Conservation (phyloP, 805 yeast species). For the Pichia nakasei region DNA sequence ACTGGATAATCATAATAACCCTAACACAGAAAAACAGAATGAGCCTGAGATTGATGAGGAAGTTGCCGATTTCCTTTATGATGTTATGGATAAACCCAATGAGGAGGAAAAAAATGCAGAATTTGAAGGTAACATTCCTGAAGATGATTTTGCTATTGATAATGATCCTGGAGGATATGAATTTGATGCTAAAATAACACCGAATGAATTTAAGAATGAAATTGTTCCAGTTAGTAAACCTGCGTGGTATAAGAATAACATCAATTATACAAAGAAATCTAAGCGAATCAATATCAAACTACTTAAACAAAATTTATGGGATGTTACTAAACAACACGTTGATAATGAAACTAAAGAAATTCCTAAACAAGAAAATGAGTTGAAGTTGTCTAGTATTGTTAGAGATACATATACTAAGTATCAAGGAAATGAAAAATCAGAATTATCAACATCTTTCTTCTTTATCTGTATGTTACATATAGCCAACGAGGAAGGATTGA, state of each 20-base stretch:
- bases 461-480: conserved; percentile 77
- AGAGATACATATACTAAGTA: conserved; percentile 35
- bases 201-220: conserved; percentile 1
- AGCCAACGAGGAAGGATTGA: conserved; percentile 77
- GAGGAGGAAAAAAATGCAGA: neutral
- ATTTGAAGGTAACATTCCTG: conserved; percentile 17
- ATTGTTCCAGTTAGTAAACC: neutral
- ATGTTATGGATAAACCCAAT: conserved; percentile 11
- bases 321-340: conserved; percentile 26
- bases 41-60: conserved; percentile 5
- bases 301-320: conserved; percentile 73
- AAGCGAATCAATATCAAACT: conserved; percentile 69
- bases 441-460: conserved; percentile 76
- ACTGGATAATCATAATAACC: neutral
- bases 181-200: neutral
- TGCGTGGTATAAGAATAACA: conserved; percentile 28
- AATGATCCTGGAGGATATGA: conserved; percentile 1
- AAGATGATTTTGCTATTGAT: conserved; percentile 19
- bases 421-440: conserved; percentile 46
- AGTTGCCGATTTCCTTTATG: conserved; percentile 11
- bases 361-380: neutral
- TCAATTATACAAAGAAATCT: conserved; percentile 61
- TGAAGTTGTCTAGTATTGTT: conserved; percentile 18
- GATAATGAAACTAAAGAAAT: neutral
- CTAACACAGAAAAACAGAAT: too few relatives aligned